Evolutionary conservation across 208 protist genomes (phyloP).

Genomic region (Vickermania ingenoplastis): DNA sequence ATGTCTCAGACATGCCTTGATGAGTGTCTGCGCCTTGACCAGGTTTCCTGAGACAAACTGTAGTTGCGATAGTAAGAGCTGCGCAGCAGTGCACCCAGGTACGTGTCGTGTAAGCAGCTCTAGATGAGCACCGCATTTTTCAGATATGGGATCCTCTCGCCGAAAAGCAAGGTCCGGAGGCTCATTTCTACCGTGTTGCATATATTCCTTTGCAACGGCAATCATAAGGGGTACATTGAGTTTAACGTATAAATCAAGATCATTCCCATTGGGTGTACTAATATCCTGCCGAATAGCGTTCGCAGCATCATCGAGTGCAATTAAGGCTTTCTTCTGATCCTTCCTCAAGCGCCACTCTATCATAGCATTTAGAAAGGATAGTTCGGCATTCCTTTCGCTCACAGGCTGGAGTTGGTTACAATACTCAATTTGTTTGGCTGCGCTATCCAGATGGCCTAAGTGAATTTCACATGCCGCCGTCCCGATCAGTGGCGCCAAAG

Average conservation of each 20-base stretch:
- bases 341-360: slow-evolving; percentile 57
- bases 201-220: slow-evolving; percentile 74
- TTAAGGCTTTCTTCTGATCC: slow-evolving; percentile 48
- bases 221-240: slow-evolving; percentile 81
- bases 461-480: slow-evolving; percentile 59
- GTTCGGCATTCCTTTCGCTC: slow-evolving; percentile 65
- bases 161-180: slow-evolving; percentile 62
- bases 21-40: slow-evolving; percentile 49
- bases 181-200: slow-evolving; percentile 82
- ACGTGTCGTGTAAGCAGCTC: slow-evolving; percentile 69
- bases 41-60: slow-evolving; percentile 79
- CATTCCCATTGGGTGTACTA: slow-evolving; percentile 11
- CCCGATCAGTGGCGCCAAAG: slow-evolving; percentile 61
- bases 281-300: slow-evolving; percentile 60
- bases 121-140: slow-evolving; percentile 64
- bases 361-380: slow-evolving; percentile 70
- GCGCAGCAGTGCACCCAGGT: slow-evolving; percentile 79
- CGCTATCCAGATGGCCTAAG: slow-evolving; percentile 64
- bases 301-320: slow-evolving; percentile 69
- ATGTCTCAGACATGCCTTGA: slow-evolving; percentile 54
- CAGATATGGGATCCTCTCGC: slow-evolving; percentile 45
- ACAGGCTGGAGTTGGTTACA: slow-evolving; percentile 82
- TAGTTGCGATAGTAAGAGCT: slow-evolving; percentile 78
- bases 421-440: slow-evolving; percentile 76
- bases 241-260: slow-evolving; percentile 53